phyloP scores from a whole-genome alignment of 179 eudicot genomes.

The Actinidia chinensis region DNA sequence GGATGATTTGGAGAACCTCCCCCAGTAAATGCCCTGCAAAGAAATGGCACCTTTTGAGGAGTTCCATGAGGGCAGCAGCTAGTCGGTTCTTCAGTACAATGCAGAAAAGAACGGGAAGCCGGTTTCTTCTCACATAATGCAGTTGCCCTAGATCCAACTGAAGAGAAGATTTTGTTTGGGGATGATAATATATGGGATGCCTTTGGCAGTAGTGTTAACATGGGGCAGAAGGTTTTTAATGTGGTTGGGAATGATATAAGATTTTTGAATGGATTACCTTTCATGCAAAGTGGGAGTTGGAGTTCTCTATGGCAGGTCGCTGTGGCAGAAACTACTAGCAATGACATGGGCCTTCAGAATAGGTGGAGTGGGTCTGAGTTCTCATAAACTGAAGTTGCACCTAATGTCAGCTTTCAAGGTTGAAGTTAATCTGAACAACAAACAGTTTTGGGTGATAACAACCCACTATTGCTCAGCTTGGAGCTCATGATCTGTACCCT shows the following conservation, averaged over 20 bases:
- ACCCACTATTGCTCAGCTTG: conserved; percentile 37
- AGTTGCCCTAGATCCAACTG: conserved; percentile 79
- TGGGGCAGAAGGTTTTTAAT: too few relatives aligned
- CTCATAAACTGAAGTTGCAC: conserved; percentile 47
- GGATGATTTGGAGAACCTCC: conserved; percentile 43
- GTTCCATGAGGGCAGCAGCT: conserved; percentile 39
- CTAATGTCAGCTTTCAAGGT: conserved; percentile 39
- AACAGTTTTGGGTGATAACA: conserved; percentile 42
- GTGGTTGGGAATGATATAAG: too few relatives aligned
- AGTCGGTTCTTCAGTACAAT: conserved; percentile 37
- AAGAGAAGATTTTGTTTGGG: conserved; percentile 93
- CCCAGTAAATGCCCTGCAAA: conserved; percentile 47
- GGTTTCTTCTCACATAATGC: conserved; percentile 45
- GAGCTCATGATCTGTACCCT: conserved; percentile 37
- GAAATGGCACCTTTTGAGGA: conserved; percentile 38
- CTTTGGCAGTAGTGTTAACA: conserved; percentile 57
- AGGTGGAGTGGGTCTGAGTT: conserved; percentile 60
- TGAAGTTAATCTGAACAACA: conserved; percentile 38
- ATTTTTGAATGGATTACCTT: conserved; percentile 42
- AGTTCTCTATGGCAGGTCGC: conserved; percentile 99
- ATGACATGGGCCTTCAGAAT: conserved; percentile 52
- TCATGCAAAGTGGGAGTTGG: conserved; percentile 85
- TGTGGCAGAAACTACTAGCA: conserved; percentile 77
- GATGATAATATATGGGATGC: conserved; percentile 95
- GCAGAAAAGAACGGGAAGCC: conserved; percentile 42